Conservation (phyloP, 1,284 basidiomycete species). For the Rhodotorula sp. region DNA sequence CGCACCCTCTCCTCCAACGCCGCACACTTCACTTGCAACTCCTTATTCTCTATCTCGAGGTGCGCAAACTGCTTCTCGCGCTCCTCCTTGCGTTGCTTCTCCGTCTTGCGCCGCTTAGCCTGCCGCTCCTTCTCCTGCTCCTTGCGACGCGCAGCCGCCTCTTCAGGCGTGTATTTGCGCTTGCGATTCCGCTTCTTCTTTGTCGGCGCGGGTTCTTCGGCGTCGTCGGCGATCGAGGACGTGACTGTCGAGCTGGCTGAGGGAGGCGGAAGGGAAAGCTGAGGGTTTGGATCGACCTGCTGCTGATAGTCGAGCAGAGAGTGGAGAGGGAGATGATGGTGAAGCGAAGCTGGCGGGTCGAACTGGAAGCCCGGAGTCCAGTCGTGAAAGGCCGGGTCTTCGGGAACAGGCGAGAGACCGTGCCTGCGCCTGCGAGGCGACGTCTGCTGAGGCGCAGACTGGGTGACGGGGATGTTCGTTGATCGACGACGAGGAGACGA, state of each 20-base stretch:
- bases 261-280: background rate
- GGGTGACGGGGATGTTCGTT: background rate
- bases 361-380: no score
- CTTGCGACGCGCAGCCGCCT: constrained; percentile 14
- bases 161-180: constrained; percentile 15
- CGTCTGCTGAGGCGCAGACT: background rate
- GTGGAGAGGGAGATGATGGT: background rate
- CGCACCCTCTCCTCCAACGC: background rate
- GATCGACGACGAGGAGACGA: background rate
- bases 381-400: background rate
- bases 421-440: background rate
- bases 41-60: constrained; percentile 10
- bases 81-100: constrained; percentile 3
- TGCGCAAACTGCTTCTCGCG: background rate
- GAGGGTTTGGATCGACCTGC: no score
- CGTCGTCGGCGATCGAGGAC: background rate
- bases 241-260: background rate
- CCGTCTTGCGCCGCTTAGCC: background rate
- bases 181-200: background rate
- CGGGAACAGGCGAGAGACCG: constrained; percentile 2
- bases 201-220: background rate
- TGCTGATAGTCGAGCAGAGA: background rate
- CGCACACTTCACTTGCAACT: background rate
- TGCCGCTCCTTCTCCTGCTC: constrained; percentile 11
- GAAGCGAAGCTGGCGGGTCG: background rate